phyloP scores from a whole-genome alignment of 2,329 filamentous ascomycete genomes.

The Thermoascus crustaceus region DNA sequence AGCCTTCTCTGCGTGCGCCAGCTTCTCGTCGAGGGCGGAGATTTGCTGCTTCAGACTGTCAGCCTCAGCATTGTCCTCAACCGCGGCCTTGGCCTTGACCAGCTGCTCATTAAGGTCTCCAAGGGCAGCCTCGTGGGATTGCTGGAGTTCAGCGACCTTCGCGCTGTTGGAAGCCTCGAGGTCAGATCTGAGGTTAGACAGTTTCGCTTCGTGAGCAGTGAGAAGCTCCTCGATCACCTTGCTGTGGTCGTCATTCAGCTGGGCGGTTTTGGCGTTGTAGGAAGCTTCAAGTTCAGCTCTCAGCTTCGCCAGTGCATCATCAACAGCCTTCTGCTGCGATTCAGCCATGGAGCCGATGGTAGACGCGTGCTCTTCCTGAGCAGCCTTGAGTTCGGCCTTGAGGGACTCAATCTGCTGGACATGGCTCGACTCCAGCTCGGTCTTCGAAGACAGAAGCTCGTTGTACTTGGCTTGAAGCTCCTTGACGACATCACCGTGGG shows the following conservation, averaged over 20 bases:
- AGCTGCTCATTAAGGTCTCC: constrained; percentile 27
- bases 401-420: constrained; percentile 21
- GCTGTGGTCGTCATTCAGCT: constrained; percentile 31
- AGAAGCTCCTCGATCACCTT: constrained; percentile 35
- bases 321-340: constrained; percentile 21
- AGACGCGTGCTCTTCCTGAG: constrained; percentile 18
- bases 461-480: constrained; percentile 29
- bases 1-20: constrained; percentile 46
- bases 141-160: constrained; percentile 29
- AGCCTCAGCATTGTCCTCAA: constrained; percentile 28
- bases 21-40: constrained; percentile 54
- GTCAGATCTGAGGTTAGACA: constrained; percentile 28
- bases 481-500: constrained; percentile 21
- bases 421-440: constrained; percentile 24
- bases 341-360: constrained; percentile 24
- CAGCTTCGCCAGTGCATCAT: constrained; percentile 24
- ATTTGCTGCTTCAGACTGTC: constrained; percentile 34
- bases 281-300: constrained; percentile 31
- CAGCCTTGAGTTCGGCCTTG: constrained; percentile 17
- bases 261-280: constrained; percentile 25
- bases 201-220: constrained; percentile 30
- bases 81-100: constrained; percentile 25
- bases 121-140: constrained; percentile 27
- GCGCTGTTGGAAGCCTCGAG: constrained; percentile 28
- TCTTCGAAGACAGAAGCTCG: constrained; percentile 20